phyloP scores from a whole-genome alignment of 306 rosid species.

The Quercus rubra region DNA sequence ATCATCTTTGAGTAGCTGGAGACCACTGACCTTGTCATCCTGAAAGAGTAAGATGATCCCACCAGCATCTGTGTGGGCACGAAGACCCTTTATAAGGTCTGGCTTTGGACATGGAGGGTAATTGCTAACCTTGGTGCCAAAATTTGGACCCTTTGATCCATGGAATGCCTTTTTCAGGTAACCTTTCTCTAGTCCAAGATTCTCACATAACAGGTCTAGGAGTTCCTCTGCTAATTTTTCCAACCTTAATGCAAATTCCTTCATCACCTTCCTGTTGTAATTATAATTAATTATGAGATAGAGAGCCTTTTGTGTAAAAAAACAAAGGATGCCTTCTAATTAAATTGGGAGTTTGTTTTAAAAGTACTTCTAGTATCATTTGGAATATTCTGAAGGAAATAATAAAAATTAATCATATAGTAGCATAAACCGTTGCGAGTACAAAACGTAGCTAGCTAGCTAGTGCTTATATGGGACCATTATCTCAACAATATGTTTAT shows the following conservation, averaged over 20 bases:
- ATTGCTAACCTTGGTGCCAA: conserved; percentile 89
- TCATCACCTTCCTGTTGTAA: conserved; percentile 59
- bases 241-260: conserved; percentile 64
- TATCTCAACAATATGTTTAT: not conserved
- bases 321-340: not conserved
- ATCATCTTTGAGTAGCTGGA: conserved; percentile 77
- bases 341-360: not conserved
- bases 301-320: not conserved
- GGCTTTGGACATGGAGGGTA: conserved; percentile 90
- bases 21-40: conserved; percentile 87
- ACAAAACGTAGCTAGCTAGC: not conserved
- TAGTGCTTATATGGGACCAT: not conserved
- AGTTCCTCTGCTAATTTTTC: conserved; percentile 74
- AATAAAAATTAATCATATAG: not conserved
- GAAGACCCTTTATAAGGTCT: conserved; percentile 80
- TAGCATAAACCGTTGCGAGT: not conserved
- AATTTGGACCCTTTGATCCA: conserved; percentile 83
- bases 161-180: conserved; percentile 70
- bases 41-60: conserved; percentile 87
- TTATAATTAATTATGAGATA: not conserved
- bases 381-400: not conserved
- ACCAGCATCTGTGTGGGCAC: conserved; percentile 94
- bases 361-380: too few relatives aligned
- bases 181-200: conserved; percentile 78
- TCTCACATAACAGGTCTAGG: conserved; percentile 79